phyloP scores from a whole-genome alignment of 768 basidiomycete genomes.

The Kwoniella bestiolae region DNA sequence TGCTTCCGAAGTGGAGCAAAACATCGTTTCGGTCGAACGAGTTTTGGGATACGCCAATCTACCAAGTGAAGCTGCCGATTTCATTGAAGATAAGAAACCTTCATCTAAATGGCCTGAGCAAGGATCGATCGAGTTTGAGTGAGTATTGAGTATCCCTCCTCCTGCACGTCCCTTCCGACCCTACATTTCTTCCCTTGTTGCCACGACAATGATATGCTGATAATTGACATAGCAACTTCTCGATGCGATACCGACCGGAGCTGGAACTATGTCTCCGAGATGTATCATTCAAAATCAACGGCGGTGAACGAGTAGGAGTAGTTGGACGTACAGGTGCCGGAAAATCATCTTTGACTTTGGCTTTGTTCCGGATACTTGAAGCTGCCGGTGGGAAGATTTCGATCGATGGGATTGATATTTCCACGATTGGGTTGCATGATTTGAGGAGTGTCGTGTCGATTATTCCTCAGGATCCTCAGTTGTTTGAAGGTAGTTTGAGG shows the following conservation, averaged over 20 bases:
- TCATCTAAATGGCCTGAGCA: conserved; percentile 45
- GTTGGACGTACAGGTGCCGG: conserved; percentile 56
- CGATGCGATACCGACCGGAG: conserved; percentile 56
- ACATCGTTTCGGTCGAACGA: conserved; percentile 57
- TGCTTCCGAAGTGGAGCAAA: conserved; percentile 57
- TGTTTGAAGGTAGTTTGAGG: conserved; percentile 58
- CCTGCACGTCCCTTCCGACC: neutral
- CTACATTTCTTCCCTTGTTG: neutral
- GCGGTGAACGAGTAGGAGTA: conserved; percentile 56
- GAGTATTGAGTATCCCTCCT: conserved; percentile 11
- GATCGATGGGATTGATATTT: conserved; percentile 85
- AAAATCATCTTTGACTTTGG: conserved; percentile 56
- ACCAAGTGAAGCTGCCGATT: conserved; percentile 52
- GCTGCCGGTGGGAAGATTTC: conserved; percentile 74
- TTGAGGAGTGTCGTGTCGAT: conserved; percentile 67
- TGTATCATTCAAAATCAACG: conserved; percentile 54
- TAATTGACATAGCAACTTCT: conserved; percentile 40
- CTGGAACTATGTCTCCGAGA: conserved; percentile 53
- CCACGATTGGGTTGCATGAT: conserved; percentile 52
- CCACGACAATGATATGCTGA: neutral
- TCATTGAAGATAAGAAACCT: conserved; percentile 51
- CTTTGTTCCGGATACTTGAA: conserved; percentile 62
- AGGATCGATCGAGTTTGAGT: conserved; percentile 54
- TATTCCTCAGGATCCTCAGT: conserved; percentile 70
- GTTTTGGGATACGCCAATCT: conserved; percentile 53